phyloP scores from a whole-genome alignment of 2,329 filamentous ascomycete genomes.

The Colletotrichum sp. region DNA sequence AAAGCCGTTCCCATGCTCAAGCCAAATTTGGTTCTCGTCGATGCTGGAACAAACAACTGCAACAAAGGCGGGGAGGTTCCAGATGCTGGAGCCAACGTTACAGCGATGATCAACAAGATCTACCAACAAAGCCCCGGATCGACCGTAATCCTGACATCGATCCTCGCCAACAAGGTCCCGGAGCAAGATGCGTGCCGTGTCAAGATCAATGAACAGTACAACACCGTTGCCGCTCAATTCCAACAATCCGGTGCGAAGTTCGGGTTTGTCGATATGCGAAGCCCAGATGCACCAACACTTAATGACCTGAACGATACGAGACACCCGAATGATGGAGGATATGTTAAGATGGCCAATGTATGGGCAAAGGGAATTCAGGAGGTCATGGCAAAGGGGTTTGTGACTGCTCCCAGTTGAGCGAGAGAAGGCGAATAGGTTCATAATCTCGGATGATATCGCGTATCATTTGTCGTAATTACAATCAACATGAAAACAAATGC shows the following conservation, averaged over 20 bases:
- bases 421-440: too few relatives aligned
- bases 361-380: conserved; percentile 18
- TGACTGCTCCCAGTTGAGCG: conserved; percentile 2
- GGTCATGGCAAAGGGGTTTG: conserved; percentile 12
- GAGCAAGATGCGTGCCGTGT: conserved; percentile 18
- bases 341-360: conserved; percentile 18
- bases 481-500: too few relatives aligned
- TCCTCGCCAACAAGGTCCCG: conserved; percentile 13
- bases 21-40: conserved; percentile 25
- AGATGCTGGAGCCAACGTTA: conserved; percentile 12
- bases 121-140: conserved; percentile 17
- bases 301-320: conserved; percentile 15
- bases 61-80: conserved; percentile 12
- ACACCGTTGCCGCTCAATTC: not conserved
- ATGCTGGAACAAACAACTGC: conserved; percentile 26
- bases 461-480: too few relatives aligned
- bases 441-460: too few relatives aligned
- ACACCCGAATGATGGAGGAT: conserved; percentile 17
- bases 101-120: conserved; percentile 18
- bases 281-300: conserved; percentile 15
- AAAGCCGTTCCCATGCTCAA: not conserved
- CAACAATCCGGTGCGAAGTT: conserved; percentile 18
- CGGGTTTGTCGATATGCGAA: conserved; percentile 23
- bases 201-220: conserved; percentile 22
- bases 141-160: conserved; percentile 8